phyloP scores from a whole-genome alignment of 2,329 filamentous ascomycete genomes.

The Helotiales sp. region DNA sequence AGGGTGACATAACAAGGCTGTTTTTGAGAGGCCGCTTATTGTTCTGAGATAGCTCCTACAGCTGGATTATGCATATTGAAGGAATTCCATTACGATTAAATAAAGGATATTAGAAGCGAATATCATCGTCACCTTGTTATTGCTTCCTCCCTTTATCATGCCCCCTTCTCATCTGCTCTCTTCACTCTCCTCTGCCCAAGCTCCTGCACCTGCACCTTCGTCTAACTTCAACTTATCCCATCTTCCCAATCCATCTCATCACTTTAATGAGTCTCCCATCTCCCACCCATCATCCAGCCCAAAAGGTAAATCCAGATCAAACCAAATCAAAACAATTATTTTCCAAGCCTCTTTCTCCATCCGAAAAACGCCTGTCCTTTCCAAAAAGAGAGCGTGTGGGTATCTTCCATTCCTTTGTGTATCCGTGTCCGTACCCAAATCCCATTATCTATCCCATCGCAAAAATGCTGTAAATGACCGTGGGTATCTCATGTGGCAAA shows the following conservation, averaged over 20 bases:
- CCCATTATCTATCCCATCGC: neutral
- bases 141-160: no score
- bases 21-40: no score
- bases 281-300: neutral
- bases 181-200: neutral
- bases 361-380: neutral
- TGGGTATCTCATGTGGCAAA: slow-evolving; percentile 8
- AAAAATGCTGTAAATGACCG: slow-evolving; percentile 9
- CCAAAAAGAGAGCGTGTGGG: slow-evolving; percentile 10
- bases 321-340: neutral
- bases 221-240: no score
- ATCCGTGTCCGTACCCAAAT: neutral
- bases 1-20: neutral
- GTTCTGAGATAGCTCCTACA: no score
- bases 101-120: slow-evolving; percentile 1
- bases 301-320: neutral
- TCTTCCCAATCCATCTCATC: neutral
- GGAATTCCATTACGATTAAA: neutral
- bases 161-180: neutral
- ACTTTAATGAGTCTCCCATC: neutral
- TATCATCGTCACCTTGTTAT: neutral
- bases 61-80: no score
- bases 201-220: neutral
- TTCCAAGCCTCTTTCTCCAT: neutral
- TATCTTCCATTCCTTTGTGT: slow-evolving; percentile 4